Evolutionary conservation across 257 asterid genomes (phyloP), one percentile per base, ranked within the genome.

Genomic region (Solanum medicagineum): DNA sequence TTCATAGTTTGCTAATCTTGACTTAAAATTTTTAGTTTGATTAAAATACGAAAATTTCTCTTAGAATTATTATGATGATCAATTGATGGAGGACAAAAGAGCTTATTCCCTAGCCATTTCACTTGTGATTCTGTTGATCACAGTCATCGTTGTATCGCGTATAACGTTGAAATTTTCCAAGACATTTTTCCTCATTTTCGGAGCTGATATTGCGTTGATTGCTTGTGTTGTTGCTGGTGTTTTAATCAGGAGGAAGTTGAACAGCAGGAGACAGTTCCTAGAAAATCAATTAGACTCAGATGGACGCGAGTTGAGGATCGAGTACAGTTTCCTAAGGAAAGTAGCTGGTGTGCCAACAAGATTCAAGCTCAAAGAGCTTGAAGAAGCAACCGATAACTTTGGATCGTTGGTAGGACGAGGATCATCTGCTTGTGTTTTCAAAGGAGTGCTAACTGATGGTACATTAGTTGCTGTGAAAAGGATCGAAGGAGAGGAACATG

Each of bases 281-380:
- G 97, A 92, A 89, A 75, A 17, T 0, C 91, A 87, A 56, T n/a
- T 90, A 42, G 92, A 90, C 40, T 88, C 91, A 11, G 94, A 93
- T 45, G 95, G 97, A 2, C 94, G 95, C 2, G 97, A 93, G 91
- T 89, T 93, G 4, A 88, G 98, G 59, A 88, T 93, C 11, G 98
- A 95, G 88, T 93, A 93, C 87, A 95, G 98, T 75, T 95, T 95
- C 57, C 92, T 95, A 12, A 89, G 98, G 53, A 95, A 93, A 86
- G 97, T 95, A 55, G 96, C 97, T 19, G 96, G 97, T 26, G 92
- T 93, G 10, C 98, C 97, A 7, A 93, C 92, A 1, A 93, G 90
- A 88, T 95, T 92, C 89, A 90, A 94, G 42, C 87, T 75, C 86
- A 87, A 91, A 81, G 98, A 95, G 88, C 93, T 95, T 8, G 97